phyloP scores from a whole-genome alignment of 345 rosid species.

The Pistacia vera region DNA sequence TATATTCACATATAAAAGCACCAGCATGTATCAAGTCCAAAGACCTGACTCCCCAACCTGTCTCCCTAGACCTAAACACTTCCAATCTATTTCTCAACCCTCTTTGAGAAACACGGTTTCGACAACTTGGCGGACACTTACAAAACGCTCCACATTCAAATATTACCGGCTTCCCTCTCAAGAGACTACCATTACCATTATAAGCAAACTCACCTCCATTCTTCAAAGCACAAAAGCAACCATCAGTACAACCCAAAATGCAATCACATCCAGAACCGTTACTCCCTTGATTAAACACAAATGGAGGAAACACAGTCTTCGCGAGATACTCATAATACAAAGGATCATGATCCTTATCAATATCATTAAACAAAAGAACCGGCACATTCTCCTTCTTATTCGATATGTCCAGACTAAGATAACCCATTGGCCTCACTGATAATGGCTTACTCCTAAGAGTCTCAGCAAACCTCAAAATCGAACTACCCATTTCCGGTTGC shows the following conservation, averaged over 20 bases:
- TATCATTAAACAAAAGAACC: slow-evolving; percentile 70
- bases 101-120: slow-evolving; percentile 76
- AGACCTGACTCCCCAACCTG: slow-evolving; percentile 95
- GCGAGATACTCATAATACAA: slow-evolving; percentile 77
- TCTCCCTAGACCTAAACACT: slow-evolving; percentile 85
- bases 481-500: slow-evolving; percentile 84
- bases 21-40: slow-evolving; percentile 90
- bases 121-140: slow-evolving; percentile 73
- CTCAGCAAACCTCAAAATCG: slow-evolving; percentile 64
- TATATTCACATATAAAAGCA: slow-evolving; percentile 85
- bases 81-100: slow-evolving; percentile 76
- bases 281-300: slow-evolving; percentile 34
- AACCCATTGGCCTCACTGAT: slow-evolving; percentile 68
- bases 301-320: slow-evolving; percentile 64
- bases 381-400: slow-evolving; percentile 63
- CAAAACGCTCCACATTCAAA: slow-evolving; percentile 84
- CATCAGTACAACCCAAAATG: slow-evolving; percentile 58
- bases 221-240: slow-evolving; percentile 69
- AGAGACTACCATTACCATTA: slow-evolving; percentile 60
- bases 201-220: slow-evolving; percentile 87
- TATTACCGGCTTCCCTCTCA: slow-evolving; percentile 74
- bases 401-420: slow-evolving; percentile 77
- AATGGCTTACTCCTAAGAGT: slow-evolving; percentile 56
- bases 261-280: slow-evolving; percentile 74
- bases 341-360: slow-evolving; percentile 77